Percentiles rank a stretch among this genome's conserved stretches.
Conservation (phyloP, 805 yeast genomes). For the Starmerella sirachaensis region DNA sequence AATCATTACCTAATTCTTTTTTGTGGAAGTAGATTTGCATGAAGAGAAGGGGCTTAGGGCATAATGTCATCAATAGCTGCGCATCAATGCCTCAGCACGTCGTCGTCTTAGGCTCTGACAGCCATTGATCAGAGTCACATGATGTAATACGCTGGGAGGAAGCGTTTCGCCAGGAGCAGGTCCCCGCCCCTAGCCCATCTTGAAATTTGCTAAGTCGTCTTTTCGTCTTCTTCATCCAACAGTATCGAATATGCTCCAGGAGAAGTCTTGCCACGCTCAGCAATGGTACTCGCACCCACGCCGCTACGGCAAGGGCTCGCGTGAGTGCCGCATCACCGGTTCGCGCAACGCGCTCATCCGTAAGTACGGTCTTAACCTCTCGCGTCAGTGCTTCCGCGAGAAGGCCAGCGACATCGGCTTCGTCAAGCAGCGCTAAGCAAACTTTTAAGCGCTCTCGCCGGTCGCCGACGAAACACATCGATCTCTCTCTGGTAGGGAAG, state of each 20-base stretch:
- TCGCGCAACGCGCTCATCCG: conserved; percentile 99
- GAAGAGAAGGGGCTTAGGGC: too few relatives aligned
- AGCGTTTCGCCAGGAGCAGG: too few relatives aligned
- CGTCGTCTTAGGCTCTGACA: too few relatives aligned
- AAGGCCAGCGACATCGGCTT: conserved; percentile 98
- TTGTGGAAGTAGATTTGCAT: too few relatives aligned
- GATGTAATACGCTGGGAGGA: too few relatives aligned
- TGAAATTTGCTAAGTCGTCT: conserved; percentile 11
- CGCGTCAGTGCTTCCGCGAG: conserved; percentile 99
- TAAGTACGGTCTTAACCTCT: conserved; percentile 98
- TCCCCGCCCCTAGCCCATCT: conserved; percentile 12
- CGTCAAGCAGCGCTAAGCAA: conserved; percentile 87
- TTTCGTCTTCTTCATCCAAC: too few relatives aligned
- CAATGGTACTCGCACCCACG: conserved; percentile 99
- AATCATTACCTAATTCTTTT: too few relatives aligned
- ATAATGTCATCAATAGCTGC: too few relatives aligned
- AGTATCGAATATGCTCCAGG: too few relatives aligned
- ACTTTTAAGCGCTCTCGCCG: not conserved
- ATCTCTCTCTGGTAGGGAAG: too few relatives aligned
- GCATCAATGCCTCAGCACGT: too few relatives aligned
- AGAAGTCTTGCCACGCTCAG: conserved; percentile 20
- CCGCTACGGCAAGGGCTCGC: conserved; percentile 99
- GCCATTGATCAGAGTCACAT: too few relatives aligned
- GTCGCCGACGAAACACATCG: not conserved
- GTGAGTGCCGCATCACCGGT: conserved; percentile 98